Conservation (phyloP, 805 yeast species). For the Yamadazyma scolyti region DNA sequence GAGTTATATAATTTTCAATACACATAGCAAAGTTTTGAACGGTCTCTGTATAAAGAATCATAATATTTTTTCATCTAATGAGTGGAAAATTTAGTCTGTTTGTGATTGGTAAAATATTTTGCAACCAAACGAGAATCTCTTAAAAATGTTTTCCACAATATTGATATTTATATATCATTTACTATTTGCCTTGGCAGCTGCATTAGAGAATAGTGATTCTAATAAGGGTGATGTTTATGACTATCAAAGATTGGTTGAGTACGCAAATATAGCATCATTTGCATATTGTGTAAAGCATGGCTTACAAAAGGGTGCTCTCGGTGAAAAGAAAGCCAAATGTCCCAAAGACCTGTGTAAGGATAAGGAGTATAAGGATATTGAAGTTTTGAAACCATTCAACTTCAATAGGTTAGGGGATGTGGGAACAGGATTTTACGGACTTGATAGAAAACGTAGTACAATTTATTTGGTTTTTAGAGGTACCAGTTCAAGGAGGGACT, state of each 20-base stretch:
- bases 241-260: constrained; percentile 22
- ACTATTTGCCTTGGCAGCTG: too few relatives aligned
- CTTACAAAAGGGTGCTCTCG: constrained; percentile 19
- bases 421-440: constrained; percentile 55
- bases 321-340: constrained; percentile 19
- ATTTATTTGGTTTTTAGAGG: constrained; percentile 61
- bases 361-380: constrained; percentile 19
- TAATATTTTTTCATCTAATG: too few relatives aligned
- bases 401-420: constrained; percentile 41
- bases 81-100: too few relatives aligned
- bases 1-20: too few relatives aligned
- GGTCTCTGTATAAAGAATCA: too few relatives aligned
- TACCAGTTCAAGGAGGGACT: constrained; percentile 56
- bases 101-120: too few relatives aligned
- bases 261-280: constrained; percentile 31
- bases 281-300: constrained; percentile 37
- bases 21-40: too few relatives aligned
- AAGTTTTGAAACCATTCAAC: constrained; percentile 36
- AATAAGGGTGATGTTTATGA: constrained; percentile 7
- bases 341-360: constrained; percentile 21
- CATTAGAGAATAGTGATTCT: too few relatives aligned
- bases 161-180: too few relatives aligned
- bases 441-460: constrained; percentile 41
- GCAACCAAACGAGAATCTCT: too few relatives aligned
- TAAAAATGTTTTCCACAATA: too few relatives aligned